These are phyloP conservation scores for Metschnikowia colocasiae DNA, from an alignment of 805 yeast species.

Conservation along the genomic window DNA sequence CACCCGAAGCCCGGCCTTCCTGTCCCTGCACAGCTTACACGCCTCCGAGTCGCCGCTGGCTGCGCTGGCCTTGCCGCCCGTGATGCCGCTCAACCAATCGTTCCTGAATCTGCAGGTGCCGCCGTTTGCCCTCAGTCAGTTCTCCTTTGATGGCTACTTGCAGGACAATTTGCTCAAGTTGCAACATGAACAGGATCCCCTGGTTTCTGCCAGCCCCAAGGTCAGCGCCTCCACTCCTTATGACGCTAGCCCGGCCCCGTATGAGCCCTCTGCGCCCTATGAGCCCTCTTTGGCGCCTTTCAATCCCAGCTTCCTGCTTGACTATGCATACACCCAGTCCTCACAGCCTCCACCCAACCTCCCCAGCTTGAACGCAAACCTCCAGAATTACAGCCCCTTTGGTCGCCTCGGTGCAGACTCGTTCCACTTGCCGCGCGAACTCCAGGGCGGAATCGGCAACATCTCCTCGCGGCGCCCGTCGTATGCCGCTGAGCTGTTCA, in stretches of 20 bases:
- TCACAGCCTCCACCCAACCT: neutral
- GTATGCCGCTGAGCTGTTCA: constrained; percentile 64
- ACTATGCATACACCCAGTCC: neutral
- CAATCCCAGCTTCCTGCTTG: constrained; percentile 1
- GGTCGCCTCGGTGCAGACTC: constrained; percentile 20
- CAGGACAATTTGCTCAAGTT: constrained; percentile 9
- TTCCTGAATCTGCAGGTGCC: neutral
- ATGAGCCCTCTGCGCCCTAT: neutral
- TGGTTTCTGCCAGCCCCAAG: neutral
- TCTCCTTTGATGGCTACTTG: constrained; percentile 7
- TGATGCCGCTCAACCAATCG: neutral
- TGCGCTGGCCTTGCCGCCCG: neutral
- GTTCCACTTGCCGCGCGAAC: constrained; percentile 52
- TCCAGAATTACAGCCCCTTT: neutral
- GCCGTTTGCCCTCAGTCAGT: neutral
- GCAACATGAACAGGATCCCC: neutral
- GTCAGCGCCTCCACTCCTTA: neutral
- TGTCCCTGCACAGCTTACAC: neutral
- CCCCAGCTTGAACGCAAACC: neutral
- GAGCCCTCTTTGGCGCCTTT: neutral
- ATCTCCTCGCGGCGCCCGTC: constrained; percentile 70
- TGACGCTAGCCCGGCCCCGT: neutral
- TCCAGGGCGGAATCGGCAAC: constrained; percentile 62
- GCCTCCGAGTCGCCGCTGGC: neutral
- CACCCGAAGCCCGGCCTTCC: neutral